Evolutionary conservation across 2,329 filamentous ascomycete species (phyloP).

Genomic region (Fusarium neocosmosporiellum): DNA sequence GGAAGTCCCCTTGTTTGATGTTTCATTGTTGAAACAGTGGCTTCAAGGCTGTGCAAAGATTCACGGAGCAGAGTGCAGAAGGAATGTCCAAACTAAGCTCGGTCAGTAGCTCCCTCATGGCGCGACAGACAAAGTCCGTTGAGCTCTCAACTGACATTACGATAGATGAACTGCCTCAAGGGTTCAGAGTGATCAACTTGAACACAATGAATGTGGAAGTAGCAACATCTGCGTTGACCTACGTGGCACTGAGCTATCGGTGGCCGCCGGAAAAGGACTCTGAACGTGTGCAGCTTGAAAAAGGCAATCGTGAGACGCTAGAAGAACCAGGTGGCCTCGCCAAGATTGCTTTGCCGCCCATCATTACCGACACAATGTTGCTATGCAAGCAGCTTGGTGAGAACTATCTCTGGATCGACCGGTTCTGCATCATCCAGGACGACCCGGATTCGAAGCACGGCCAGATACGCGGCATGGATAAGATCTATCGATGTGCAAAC

Average conservation of each 20-base stretch:
- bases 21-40: not conserved
- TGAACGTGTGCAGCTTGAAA: not conserved
- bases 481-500: not conserved
- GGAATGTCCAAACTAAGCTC: not conserved
- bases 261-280: not conserved
- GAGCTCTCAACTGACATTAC: not conserved
- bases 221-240: not conserved
- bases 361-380: not conserved
- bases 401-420: not conserved
- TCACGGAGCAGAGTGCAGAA: not conserved
- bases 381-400: not conserved
- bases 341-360: not conserved
- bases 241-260: not conserved
- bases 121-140: too few species aligned
- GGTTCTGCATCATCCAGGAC: conserved; percentile 5
- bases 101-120: not conserved
- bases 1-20: not conserved
- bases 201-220: not conserved
- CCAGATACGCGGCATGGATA: not conserved
- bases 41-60: not conserved
- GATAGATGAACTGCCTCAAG: not conserved
- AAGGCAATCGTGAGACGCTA: not conserved
- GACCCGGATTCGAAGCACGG: not conserved
- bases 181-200: not conserved
- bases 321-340: not conserved